Evolutionary conservation across 805 yeast species (phyloP), one percentile per base, ranked within the genome.

Genomic region (Schizosaccharomyces octosporus): DNA sequence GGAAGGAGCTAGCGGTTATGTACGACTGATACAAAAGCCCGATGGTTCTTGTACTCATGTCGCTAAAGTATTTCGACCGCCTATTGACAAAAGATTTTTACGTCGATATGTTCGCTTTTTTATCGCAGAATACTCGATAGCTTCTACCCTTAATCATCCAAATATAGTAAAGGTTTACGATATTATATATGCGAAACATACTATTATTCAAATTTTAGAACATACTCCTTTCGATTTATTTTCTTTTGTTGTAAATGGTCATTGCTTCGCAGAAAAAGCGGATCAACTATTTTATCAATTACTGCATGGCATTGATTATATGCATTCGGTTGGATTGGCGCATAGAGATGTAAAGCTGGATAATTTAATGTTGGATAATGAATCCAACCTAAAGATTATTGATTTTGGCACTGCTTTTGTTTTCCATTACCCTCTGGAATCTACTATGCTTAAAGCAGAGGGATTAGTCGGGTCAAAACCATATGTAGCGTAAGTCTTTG

Each of bases 391-490:
- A 61, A 90, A 90, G 72, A 71, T 90, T 62, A 87, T 90, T 65
- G 98, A 90, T 72, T 90, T 89, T 72, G 98, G 98, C 5, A 83
- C 94, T 4, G 93, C 97, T 0, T 85, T 84, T 27, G 84, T 85
- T 31, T 88, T 87, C 74, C 78, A 82, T 63, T 82, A 82, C 67
- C 82, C 83, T 7, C 81, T 78, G 64, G 80, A 78, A 61, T 70
- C 71, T 6, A 79, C 76, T 62, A 76, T 80, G 29, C 80, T 84
- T 19, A 74, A 77, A 63, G 88, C 95, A 0, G 77, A 79, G 54
- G 97, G 97, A 15, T 79, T 90, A 24, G 95, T 90, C 13, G 98
- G 98, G 17, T 85, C 95, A 1, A 97, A 90, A 71, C 97, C 98
- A 2, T 90, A 90, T 69, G 73, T 90, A 64, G 93, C 97, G 51